phyloP scores from a whole-genome alignment of 164 flowering plant species.

The Aristolochia fimbriata region DNA sequence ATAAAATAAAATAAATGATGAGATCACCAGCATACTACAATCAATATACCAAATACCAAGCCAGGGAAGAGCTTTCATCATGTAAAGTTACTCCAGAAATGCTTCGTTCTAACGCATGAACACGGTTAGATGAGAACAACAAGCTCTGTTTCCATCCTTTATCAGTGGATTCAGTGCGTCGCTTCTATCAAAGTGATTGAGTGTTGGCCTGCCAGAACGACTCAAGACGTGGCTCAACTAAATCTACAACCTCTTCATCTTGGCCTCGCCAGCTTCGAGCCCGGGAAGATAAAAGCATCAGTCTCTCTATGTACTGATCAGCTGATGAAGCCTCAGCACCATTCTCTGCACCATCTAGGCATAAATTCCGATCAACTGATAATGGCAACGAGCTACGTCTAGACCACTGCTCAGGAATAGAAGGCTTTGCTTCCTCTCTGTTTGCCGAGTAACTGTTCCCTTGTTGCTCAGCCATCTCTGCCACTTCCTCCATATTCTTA shows the following conservation, averaged over 20 bases:
- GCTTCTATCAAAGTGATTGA: conserved; percentile 19
- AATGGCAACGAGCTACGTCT: conserved; percentile 30
- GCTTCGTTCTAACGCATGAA: no score
- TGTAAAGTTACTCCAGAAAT: no score
- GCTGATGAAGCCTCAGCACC: conserved; percentile 20
- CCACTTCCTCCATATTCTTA: conserved; percentile 9
- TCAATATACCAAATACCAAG: no score
- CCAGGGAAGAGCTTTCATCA: no score
- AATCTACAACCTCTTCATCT: conserved; percentile 64
- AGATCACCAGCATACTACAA: no score
- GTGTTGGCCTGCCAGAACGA: conserved; percentile 49
- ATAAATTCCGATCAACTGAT: conserved; percentile 15
- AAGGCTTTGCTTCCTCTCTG: conserved; percentile 23
- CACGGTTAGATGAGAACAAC: no score
- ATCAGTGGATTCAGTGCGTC: no score
- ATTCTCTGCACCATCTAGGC: conserved; percentile 13
- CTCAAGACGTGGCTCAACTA: conserved; percentile 81
- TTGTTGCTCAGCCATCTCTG: conserved; percentile 13
- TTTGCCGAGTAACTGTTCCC: conserved; percentile 8
- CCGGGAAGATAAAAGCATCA: conserved; percentile 39
- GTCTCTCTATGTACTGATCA: conserved; percentile 38
- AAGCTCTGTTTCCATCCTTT: no score
- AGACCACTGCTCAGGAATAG: conserved; percentile 19
- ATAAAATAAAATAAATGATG: no score
- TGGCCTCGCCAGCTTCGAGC: conserved; percentile 33